Conservation (phyloP, 2,329 filamentous ascomycete genomes). For the Ceratocystis cubensis region DNA sequence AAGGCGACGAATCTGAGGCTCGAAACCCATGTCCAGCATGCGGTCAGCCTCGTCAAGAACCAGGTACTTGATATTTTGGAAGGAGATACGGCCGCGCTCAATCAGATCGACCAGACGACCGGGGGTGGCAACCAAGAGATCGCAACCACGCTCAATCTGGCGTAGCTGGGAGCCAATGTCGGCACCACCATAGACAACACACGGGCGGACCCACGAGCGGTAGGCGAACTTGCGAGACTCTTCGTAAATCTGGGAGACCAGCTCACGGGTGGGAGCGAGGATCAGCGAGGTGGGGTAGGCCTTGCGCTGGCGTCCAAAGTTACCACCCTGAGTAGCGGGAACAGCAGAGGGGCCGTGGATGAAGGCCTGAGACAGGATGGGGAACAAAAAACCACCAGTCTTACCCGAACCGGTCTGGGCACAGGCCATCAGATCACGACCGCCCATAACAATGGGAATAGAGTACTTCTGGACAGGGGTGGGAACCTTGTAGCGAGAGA, state of each 20-base stretch:
- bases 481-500: slow-evolving; percentile 87
- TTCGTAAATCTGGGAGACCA: slow-evolving; percentile 97
- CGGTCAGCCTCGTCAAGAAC: slow-evolving; percentile 98
- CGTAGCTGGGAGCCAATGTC: slow-evolving; percentile 97
- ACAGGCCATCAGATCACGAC: slow-evolving; percentile 97
- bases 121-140: slow-evolving; percentile 91
- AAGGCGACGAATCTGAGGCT: slow-evolving; percentile 97
- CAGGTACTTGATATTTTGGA: slow-evolving; percentile 97
- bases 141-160: slow-evolving; percentile 93
- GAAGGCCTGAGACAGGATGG: slow-evolving; percentile 96
- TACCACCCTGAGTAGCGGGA: slow-evolving; percentile 51
- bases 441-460: slow-evolving; percentile 95
- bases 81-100: slow-evolving; percentile 94
- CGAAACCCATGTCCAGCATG: slow-evolving; percentile 99
- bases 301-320: slow-evolving; percentile 89
- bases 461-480: slow-evolving; percentile 99
- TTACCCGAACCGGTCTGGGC: slow-evolving; percentile 99
- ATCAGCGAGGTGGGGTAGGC: slow-evolving; percentile 94
- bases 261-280: slow-evolving; percentile 89
- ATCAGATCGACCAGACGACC: slow-evolving; percentile 96
- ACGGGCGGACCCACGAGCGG: slow-evolving; percentile 96
- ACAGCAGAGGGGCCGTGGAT: slow-evolving; percentile 66
- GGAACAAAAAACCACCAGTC: slow-evolving; percentile 98
- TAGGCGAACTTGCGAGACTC: slow-evolving; percentile 97
- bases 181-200: slow-evolving; percentile 97